phyloP scores from a whole-genome alignment of 2,329 filamentous ascomycete species.

The Curvularia sp. region DNA sequence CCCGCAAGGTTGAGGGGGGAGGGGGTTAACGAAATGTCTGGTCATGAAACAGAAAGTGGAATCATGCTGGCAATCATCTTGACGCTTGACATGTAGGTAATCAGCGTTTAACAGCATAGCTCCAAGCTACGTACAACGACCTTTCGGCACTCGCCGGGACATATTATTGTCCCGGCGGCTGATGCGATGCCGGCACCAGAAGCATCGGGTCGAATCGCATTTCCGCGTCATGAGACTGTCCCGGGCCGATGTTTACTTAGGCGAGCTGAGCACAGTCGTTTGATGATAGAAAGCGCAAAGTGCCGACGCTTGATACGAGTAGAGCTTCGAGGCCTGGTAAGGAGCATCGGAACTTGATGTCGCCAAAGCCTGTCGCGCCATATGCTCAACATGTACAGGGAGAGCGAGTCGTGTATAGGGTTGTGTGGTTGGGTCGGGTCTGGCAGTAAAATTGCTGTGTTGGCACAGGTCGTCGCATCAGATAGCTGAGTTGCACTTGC shows the following conservation, averaged over 20 bases:
- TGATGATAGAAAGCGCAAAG: not conserved
- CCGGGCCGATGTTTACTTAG: not conserved
- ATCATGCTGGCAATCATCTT: constrained; percentile 4
- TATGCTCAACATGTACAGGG: not conserved
- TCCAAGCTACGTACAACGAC: not conserved
- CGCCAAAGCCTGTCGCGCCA: not conserved
- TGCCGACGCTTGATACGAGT: constrained; percentile 15
- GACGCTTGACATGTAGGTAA: no score
- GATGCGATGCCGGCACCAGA: constrained; percentile 6
- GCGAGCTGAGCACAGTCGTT: constrained; percentile 1
- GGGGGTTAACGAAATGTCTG: constrained; percentile 7
- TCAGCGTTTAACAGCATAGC: not conserved
- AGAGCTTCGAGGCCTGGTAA: constrained; percentile 11
- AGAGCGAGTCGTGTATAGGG: constrained; percentile 3
- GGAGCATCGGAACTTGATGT: constrained; percentile 5
- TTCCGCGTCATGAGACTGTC: not conserved
- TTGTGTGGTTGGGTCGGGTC: not conserved
- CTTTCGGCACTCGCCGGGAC: not conserved
- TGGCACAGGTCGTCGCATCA: not conserved
- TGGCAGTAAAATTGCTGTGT: constrained; percentile 5
- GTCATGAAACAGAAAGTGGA: constrained; percentile 12
- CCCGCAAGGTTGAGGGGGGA: constrained; percentile 22
- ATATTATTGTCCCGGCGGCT: constrained; percentile 2
- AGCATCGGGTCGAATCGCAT: not conserved
- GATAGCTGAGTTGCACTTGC: no score